These are phyloP conservation scores for Mucuna pruriens DNA, from an alignment of 306 rosid genomes.

Conservation along the genomic window DNA sequence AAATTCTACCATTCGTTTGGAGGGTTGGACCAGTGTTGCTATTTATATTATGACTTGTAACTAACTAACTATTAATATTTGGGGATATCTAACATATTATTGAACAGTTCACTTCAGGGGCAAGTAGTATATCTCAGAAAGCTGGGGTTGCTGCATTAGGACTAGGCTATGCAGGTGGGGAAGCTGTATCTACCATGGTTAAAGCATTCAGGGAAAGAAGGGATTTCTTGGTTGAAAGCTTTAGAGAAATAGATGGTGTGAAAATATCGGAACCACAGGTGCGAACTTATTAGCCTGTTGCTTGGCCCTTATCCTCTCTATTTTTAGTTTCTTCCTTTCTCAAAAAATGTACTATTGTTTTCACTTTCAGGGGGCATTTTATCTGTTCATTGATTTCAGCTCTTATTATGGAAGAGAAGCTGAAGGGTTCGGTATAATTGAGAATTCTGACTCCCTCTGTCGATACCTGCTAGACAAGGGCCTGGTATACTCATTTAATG, in stretches of 20 bases:
- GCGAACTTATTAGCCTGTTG: neutral
- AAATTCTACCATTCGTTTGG: neutral
- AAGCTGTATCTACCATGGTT: conserved; percentile 72
- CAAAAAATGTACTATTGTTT: neutral
- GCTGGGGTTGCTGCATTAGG: conserved; percentile 93
- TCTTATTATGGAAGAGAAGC: conserved; percentile 72
- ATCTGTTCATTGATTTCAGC: conserved; percentile 84
- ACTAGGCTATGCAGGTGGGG: conserved; percentile 88
- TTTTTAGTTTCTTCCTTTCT: neutral
- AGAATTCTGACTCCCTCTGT: conserved; percentile 78
- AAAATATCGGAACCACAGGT: conserved; percentile 80
- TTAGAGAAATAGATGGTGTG: conserved; percentile 68
- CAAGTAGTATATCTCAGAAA: conserved; percentile 89
- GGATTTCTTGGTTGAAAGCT: conserved; percentile 77
- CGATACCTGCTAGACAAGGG: conserved; percentile 73
- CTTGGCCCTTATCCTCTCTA: neutral
- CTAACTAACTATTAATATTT: neutral
- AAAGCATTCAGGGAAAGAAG: conserved; percentile 80
- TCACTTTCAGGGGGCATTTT: conserved; percentile 85
- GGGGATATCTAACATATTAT: neutral
- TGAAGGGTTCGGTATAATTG: conserved; percentile 77
- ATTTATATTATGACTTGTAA: too few relatives aligned
- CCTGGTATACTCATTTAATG: conserved; percentile 54
- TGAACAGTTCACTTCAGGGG: conserved; percentile 80
- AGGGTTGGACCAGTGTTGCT: conserved; percentile 6